phyloP scores from a whole-genome alignment of 2,329 filamentous ascomycete species.

The Colletotrichum caudatum region DNA sequence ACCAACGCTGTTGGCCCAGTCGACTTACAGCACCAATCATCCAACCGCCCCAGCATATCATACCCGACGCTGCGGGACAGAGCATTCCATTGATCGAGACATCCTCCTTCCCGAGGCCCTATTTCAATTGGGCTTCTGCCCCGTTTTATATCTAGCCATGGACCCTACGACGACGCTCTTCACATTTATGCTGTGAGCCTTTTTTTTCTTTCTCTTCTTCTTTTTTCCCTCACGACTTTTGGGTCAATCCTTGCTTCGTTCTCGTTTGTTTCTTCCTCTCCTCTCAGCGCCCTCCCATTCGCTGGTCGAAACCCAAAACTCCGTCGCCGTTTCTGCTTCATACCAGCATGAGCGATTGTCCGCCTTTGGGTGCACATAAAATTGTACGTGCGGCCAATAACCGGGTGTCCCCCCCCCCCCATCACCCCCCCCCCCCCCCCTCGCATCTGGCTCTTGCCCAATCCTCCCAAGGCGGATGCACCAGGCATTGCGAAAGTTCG shows the following conservation, averaged over 20 bases:
- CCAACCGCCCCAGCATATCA: conserved; percentile 12
- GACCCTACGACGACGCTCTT: conserved; percentile 62
- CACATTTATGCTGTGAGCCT: conserved; percentile 65
- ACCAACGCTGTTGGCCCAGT: conserved; percentile 37
- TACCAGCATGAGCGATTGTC: neutral
- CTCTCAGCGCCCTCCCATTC: neutral
- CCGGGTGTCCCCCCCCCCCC: conserved; percentile 19
- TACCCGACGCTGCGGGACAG: conserved; percentile 11
- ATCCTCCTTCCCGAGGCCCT: conserved; percentile 12
- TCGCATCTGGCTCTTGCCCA: conserved; percentile 7
- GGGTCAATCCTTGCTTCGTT: conserved; percentile 17
- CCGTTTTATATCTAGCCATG: conserved; percentile 53
- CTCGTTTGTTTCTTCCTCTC: conserved; percentile 40
- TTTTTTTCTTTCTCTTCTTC: conserved; percentile 44
- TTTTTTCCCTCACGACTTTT: conserved; percentile 44
- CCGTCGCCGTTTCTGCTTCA: conserved; percentile 29
- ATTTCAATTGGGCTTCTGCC: conserved; percentile 31
- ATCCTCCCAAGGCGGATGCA: neutral
- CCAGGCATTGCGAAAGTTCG: conserved; percentile 35
- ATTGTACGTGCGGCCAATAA: conserved; percentile 35
- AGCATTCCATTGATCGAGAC: conserved; percentile 25
- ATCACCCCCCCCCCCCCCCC: neutral
- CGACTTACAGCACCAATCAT: conserved; percentile 36
- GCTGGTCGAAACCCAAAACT: conserved; percentile 35
- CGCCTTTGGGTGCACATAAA: conserved; percentile 30